phyloP scores from a whole-genome alignment of 345 rosid genomes.

The Bruguiera gymnorhiza region DNA sequence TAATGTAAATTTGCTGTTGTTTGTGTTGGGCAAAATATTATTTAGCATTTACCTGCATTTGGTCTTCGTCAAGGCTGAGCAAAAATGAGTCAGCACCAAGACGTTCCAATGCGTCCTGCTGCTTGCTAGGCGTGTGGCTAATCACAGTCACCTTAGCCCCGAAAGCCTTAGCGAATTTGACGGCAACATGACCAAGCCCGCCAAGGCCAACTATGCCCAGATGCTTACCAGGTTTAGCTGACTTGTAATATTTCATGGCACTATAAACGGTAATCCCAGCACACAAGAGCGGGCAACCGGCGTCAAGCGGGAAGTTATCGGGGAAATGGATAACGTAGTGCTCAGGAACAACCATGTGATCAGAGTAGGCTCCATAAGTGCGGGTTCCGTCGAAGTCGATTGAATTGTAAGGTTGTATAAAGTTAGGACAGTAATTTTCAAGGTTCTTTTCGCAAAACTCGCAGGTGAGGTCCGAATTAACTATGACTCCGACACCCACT shows the following conservation, averaged over 20 bases:
- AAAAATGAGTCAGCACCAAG: slow-evolving; percentile 58
- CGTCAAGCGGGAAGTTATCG: slow-evolving; percentile 41
- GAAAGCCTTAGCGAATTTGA: slow-evolving; percentile 61
- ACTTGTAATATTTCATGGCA: slow-evolving; percentile 52
- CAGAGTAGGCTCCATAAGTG: slow-evolving; percentile 14
- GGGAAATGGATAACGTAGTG: slow-evolving; percentile 46
- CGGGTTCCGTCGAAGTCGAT: slow-evolving; percentile 7
- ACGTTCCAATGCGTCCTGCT: slow-evolving; percentile 44
- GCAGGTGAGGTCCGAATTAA: slow-evolving; percentile 6
- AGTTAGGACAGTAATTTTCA: slow-evolving; percentile 8
- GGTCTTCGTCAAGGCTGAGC: slow-evolving; percentile 40
- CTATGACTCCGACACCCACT: slow-evolving; percentile 10
- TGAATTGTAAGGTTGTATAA: background rate
- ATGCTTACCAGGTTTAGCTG: slow-evolving; percentile 43
- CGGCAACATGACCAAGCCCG: slow-evolving; percentile 62
- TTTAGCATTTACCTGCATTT: slow-evolving; percentile 37
- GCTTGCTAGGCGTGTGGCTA: slow-evolving; percentile 51
- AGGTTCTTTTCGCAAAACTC: slow-evolving; percentile 4
- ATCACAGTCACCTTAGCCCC: slow-evolving; percentile 64
- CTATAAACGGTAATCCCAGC: slow-evolving; percentile 76
- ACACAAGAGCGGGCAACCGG: slow-evolving; percentile 58
- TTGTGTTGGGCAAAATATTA: too few species aligned
- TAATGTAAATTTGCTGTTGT: too few species aligned
- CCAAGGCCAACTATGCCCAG: slow-evolving; percentile 70
- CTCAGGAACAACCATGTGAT: slow-evolving; percentile 43